Evolutionary conservation across 768 basidiomycete species (phyloP).

Genomic region (Pisolithus albus): DNA sequence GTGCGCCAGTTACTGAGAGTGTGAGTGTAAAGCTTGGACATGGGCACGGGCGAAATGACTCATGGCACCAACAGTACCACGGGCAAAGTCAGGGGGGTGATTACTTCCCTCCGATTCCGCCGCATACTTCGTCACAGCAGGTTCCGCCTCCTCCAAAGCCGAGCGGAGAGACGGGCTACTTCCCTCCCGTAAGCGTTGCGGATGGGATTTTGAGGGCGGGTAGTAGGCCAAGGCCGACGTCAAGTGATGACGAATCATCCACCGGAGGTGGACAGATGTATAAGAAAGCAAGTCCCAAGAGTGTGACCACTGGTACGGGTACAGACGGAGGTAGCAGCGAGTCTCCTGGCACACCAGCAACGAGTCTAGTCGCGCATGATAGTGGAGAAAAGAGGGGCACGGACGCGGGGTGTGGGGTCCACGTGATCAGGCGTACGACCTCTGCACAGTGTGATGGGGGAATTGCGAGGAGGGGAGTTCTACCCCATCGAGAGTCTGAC

Average conservation of each 20-base stretch:
- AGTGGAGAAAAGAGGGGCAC: slow-evolving; percentile 8
- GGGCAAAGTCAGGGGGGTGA: slow-evolving; percentile 15
- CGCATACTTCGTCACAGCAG: slow-evolving; percentile 1
- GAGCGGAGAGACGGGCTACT: slow-evolving; percentile 23
- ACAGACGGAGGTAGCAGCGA: slow-evolving; percentile 4
- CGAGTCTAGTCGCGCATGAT: slow-evolving; percentile 5
- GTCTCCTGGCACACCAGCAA: not conserved
- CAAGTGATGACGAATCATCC: not conserved
- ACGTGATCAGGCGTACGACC: slow-evolving; percentile 22
- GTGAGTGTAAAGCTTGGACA: slow-evolving; percentile 1
- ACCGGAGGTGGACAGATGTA: not conserved
- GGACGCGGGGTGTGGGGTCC: slow-evolving; percentile 8
- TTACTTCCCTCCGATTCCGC: slow-evolving; percentile 39
- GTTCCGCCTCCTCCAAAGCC: slow-evolving; percentile 10
- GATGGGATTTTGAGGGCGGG: slow-evolving; percentile 32
- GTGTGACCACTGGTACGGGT: slow-evolving; percentile 2
- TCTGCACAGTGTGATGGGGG: slow-evolving; percentile 24
- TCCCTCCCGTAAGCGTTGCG: slow-evolving; percentile 16
- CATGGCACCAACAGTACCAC: slow-evolving; percentile 4
- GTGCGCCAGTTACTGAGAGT: not conserved
- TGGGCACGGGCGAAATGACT: slow-evolving; percentile 8
- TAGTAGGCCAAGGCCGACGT: not conserved
- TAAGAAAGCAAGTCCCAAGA: slow-evolving; percentile 4
- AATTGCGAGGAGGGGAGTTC: slow-evolving; percentile 19
- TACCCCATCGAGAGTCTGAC: slow-evolving; percentile 26